Base-by-base conservation (phyloP, 2,329 filamentous ascomycete species). In the Cyclaneusma minus region DNA sequence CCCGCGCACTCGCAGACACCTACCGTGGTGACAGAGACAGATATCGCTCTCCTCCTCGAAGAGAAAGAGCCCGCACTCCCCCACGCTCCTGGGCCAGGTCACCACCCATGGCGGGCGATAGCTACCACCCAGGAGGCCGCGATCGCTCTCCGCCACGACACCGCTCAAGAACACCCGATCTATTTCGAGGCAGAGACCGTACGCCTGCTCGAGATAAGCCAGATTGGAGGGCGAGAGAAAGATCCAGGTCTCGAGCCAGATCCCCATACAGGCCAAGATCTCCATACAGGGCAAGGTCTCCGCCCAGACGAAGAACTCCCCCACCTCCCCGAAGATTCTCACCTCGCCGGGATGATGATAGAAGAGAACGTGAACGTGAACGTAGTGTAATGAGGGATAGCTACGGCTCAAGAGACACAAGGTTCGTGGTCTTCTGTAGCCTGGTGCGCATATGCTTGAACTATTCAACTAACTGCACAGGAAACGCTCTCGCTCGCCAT, bases 191-290 rank as follows among this genome's bases (percentile, higher is more conserved):
- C 13, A 36, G 44, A 37, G 42, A 45, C 22, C 36, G 44, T n/a
- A 41, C 42, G 17, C 42, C 43, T 19, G 32, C 35, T 16, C 42
- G 40, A 33, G 29, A 32, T 19, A 16, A 25, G 16, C 22, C 16
- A 23, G 25, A 29, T 20, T 29, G 27, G 33, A 33, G 28, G 27
- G 25, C 27, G 13, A 32, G 32, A 22, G 28, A 35, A 14, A 29
- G 27, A 17, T 24, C 25, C 11, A 27, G 28, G n/a, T 18, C 14
- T 16, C 24, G 29, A 10, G 8, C 20, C 10, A 28, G 30, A 21
- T 11, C 16, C 13, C n/a, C n/a, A n/a, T n/a, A 43, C 28, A 49
- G 57, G 33, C 52, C 54, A 24, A 51, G 58, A 35, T 65, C 64
- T 16, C 65, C 64, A 21, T 46, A 49, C 28, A 42, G 43, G 29